A percentile compares a stretch with the other conserved stretches of the same genome.
phyloP scores from a whole-genome alignment of 805 yeast species.

The Kodamaea sagamina region DNA sequence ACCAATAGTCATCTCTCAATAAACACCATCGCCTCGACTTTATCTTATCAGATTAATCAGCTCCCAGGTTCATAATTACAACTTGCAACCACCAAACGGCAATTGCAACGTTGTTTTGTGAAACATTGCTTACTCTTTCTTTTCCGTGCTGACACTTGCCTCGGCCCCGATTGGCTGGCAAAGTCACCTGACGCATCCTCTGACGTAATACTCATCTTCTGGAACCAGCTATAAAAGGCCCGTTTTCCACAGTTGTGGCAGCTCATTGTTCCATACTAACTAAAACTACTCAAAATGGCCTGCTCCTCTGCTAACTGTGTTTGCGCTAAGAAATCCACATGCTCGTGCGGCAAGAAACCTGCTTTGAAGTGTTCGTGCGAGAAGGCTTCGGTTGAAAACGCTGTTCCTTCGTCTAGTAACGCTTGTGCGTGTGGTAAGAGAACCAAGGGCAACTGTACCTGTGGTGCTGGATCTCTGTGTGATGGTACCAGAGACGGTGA shows the following conservation, averaged over 20 bases:
- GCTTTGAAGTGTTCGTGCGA: constrained; percentile 60
- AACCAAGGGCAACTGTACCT: constrained; percentile 53
- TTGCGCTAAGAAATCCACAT: constrained; percentile 62
- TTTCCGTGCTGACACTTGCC: constrained; percentile 11
- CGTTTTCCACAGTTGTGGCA: constrained; percentile 13
- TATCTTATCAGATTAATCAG: no score
- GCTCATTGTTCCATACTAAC: background rate
- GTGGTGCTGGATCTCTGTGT: constrained; percentile 45
- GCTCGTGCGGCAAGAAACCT: constrained; percentile 63
- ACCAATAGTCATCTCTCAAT: no score
- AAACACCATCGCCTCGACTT: no score
- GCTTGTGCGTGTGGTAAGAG: constrained; percentile 66
- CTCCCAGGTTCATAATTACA: no score
- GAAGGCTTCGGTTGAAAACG: constrained; percentile 54
- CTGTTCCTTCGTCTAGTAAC: constrained; percentile 37
- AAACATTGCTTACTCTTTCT: background rate
- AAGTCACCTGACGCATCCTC: no score
- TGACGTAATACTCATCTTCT: background rate
- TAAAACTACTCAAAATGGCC: constrained; percentile 13
- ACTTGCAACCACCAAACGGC: no score
- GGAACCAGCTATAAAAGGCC: constrained; percentile 2
- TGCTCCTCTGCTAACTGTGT: constrained; percentile 39
- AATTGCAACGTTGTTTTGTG: background rate
- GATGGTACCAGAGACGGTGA: constrained; percentile 52
- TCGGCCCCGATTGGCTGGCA: constrained; percentile 10